Base-by-base conservation (phyloP, 2,329 filamentous ascomycete species). In the Epichloe elymi region DNA sequence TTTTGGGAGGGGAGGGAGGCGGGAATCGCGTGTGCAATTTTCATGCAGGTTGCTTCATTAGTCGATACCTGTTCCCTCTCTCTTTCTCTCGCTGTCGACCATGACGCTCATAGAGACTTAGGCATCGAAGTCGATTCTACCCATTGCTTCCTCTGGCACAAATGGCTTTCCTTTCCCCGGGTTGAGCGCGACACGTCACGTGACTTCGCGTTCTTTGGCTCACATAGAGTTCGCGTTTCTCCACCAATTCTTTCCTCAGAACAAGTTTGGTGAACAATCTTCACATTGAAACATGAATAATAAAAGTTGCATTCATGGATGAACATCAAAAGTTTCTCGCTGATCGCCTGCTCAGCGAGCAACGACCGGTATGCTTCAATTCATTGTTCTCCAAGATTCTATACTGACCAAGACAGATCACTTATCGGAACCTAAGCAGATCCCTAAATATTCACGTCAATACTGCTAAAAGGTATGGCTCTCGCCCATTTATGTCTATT, bases 381-480 rank as follows among this genome's bases (percentile, higher is more conserved):
- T 14, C 14, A 6, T 3, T 33, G 52, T 35, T 47, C 15, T n/a
- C 6, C 20, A 44, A 17, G 35, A 26, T 33, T 30, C 6, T 40
- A 23, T 37, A 36, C 37, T 38, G 23, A 50, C 36, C 26, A 4
- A 14, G 38, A 52, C 61, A 95, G 89, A 76, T 95, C 61, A 95
- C 87, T 48, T 97, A 96, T 72, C 84, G 89, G 48, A 74, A 85
- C 46, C 70, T 98, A 55, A 93, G 89, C 67, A 80, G 91, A 61
- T 85, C 83, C 39, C 69, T 96, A 50, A 85, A 88, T 61, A 77
- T 95, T 43, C 86, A 96, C 65, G 84, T 86, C 65, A 93, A 94
- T 63, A 74, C 78, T 42, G 93, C 93, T 12, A 98, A 98, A 68
- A 83, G 90, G 90, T 94, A 71, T 19, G 46, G 8, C n/a, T 15